phyloP scores from a whole-genome alignment of 2,329 filamentous ascomycete genomes.

The Phyllosticta citriasiana region DNA sequence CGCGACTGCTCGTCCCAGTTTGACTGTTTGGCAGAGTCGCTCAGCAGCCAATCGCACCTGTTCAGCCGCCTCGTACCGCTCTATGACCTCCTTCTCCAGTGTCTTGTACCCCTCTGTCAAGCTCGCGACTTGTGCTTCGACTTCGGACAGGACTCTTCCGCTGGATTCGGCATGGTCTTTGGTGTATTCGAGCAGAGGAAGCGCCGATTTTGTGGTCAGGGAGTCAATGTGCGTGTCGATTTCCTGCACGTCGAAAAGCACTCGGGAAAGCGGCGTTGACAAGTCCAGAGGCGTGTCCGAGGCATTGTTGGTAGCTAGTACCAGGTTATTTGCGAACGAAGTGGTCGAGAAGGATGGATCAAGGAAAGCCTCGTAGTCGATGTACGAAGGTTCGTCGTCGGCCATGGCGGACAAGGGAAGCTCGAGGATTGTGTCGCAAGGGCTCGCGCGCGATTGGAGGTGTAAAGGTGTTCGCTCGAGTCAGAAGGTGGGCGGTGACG shows the following conservation, averaged over 20 bases:
- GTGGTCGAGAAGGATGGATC: constrained; percentile 71
- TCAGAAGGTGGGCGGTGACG: neutral
- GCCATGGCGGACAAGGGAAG: neutral
- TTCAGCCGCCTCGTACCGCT: constrained; percentile 77
- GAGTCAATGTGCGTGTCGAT: constrained; percentile 92
- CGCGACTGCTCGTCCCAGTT: constrained; percentile 64
- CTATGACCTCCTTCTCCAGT: constrained; percentile 75
- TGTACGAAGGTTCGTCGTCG: constrained; percentile 58
- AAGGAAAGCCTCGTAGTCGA: constrained; percentile 90
- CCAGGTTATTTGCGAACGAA: constrained; percentile 77
- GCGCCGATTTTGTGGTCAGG: constrained; percentile 72
- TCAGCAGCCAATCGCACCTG: constrained; percentile 69
- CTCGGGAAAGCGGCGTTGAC: constrained; percentile 82
- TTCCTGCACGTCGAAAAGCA: constrained; percentile 94
- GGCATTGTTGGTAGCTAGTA: constrained; percentile 83
- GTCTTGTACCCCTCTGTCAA: constrained; percentile 79
- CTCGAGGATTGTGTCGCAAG: neutral
- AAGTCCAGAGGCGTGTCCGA: constrained; percentile 86
- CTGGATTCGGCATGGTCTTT: constrained; percentile 63
- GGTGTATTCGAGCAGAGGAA: constrained; percentile 72
- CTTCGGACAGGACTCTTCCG: constrained; percentile 59
- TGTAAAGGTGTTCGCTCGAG: neutral
- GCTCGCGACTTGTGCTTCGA: constrained; percentile 69
- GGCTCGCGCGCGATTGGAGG: neutral
- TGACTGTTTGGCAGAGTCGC: constrained; percentile 69